phyloP scores from a whole-genome alignment of 371 early-diverging fungal species.

The Lichtheimia corymbifera region DNA sequence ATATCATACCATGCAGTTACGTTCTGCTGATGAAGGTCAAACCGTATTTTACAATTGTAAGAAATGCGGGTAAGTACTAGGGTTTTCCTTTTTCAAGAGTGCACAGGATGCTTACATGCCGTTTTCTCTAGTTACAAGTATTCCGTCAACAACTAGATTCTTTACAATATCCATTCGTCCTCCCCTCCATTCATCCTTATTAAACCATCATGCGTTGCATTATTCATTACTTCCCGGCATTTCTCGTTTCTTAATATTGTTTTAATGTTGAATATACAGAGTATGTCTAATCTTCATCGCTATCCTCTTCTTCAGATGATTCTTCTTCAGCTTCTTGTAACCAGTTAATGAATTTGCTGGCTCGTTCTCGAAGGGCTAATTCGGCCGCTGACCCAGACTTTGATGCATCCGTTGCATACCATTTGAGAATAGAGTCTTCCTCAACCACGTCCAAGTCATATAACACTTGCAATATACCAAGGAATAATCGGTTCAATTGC shows the following conservation, averaged over 20 bases:
- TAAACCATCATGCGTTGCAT: neutral
- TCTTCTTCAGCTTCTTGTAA: constrained; percentile 67
- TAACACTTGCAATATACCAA: constrained; percentile 62
- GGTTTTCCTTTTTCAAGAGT: neutral
- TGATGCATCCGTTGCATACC: constrained; percentile 62
- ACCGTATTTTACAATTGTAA: constrained; percentile 98
- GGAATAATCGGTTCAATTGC: constrained; percentile 56
- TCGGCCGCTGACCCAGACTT: constrained; percentile 30
- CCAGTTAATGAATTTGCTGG: constrained; percentile 67
- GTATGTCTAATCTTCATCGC: constrained; percentile 7
- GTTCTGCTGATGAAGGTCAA: constrained; percentile 99
- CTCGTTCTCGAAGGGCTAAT: constrained; percentile 41
- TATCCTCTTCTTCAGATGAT: constrained; percentile 41
- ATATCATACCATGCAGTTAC: constrained; percentile 98
- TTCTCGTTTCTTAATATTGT: neutral
- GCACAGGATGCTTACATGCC: neutral
- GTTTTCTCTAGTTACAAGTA: constrained; percentile 39
- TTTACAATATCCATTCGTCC: neutral
- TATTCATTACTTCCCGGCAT: neutral
- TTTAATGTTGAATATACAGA: no score
- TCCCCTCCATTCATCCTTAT: neutral
- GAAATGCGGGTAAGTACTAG: constrained; percentile 86
- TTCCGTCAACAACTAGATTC: constrained; percentile 34
- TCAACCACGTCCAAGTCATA: constrained; percentile 86
- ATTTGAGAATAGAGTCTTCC: constrained; percentile 80